phyloP scores from a whole-genome alignment of 225 moss, liverwort and hornwort genomes.

The Bryum argenteum region DNA sequence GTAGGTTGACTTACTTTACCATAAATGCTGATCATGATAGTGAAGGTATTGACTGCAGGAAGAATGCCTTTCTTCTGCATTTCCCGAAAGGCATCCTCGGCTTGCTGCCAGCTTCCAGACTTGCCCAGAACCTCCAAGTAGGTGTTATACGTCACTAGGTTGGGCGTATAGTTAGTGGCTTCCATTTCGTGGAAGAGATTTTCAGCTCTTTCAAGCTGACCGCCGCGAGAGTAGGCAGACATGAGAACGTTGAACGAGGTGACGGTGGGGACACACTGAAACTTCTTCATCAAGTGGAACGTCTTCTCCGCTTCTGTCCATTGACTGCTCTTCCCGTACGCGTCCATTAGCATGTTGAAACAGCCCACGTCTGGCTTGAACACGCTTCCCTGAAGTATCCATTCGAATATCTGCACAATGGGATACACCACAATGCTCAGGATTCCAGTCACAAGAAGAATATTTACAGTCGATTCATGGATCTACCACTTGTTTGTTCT shows the following conservation, averaged over 20 bases:
- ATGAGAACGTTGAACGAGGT: conserved; percentile 84
- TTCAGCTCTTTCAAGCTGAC: conserved; percentile 67
- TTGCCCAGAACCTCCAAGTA: conserved; percentile 75
- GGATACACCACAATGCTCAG: no score
- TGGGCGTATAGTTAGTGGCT: conserved; percentile 65
- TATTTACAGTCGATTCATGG: no score
- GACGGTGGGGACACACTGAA: conserved; percentile 73
- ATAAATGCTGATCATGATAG: conserved; percentile 85
- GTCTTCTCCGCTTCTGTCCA: conserved; percentile 77
- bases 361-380: conserved; percentile 83
- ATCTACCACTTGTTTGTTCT: no score
- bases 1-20: conserved; percentile 75
- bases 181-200: conserved; percentile 72
- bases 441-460: no score
- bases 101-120: conserved; percentile 73
- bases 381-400: conserved; percentile 75
- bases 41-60: conserved; percentile 80
- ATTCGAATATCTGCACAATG: conserved; percentile 73
- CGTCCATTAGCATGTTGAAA: conserved; percentile 91
- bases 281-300: conserved; percentile 62
- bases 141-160: conserved; percentile 77
- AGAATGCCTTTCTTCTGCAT: conserved; percentile 63
- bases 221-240: conserved; percentile 73
- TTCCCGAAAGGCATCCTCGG: conserved; percentile 65
- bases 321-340: conserved; percentile 75